Evolutionary conservation across 2,329 filamentous ascomycete genomes (phyloP).

Genomic region (Proliferodiscus dingleyae): DNA sequence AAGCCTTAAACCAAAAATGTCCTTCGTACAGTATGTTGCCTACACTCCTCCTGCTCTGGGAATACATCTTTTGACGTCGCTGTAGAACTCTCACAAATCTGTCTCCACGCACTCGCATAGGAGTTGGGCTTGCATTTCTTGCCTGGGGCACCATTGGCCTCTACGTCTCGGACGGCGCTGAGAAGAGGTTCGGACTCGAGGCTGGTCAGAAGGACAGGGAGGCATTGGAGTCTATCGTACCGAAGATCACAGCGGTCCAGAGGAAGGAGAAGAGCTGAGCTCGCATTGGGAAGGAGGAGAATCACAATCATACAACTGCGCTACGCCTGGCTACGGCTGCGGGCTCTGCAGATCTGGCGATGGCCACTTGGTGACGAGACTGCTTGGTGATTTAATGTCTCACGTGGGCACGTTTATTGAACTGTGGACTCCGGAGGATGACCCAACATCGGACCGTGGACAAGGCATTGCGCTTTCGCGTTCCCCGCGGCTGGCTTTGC

Average conservation of each 20-base stretch:
- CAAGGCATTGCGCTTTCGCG: too few relatives aligned
- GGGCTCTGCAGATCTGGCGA: too few relatives aligned
- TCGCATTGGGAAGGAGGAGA: neutral
- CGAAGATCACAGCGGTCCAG: slow-evolving; percentile 59
- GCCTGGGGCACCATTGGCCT: slow-evolving; percentile 71
- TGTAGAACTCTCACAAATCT: slow-evolving; percentile 60
- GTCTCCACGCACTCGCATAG: slow-evolving; percentile 61
- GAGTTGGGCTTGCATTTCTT: slow-evolving; percentile 70
- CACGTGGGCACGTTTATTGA: too few relatives aligned
- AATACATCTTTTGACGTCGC: neutral
- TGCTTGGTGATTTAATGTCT: too few relatives aligned
- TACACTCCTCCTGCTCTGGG: neutral
- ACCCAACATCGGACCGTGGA: too few relatives aligned
- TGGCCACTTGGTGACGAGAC: too few relatives aligned
- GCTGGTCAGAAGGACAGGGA: slow-evolving; percentile 70
- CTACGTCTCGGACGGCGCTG: slow-evolving; percentile 67
- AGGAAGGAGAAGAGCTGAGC: slow-evolving; percentile 28
- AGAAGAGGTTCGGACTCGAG: slow-evolving; percentile 67
- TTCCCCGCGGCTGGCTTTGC: too few relatives aligned
- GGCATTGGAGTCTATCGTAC: slow-evolving; percentile 55
- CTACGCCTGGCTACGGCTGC: too few relatives aligned
- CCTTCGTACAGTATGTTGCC: slow-evolving; percentile 7
- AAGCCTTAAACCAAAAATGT: slow-evolving; percentile 4
- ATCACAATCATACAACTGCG: too few relatives aligned
- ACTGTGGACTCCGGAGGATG: too few relatives aligned